A percentile compares a stretch with the other conserved stretches of the same genome.
phyloP scores from a whole-genome alignment of 2,329 filamentous ascomycete species.

The Orbilia javanica region DNA sequence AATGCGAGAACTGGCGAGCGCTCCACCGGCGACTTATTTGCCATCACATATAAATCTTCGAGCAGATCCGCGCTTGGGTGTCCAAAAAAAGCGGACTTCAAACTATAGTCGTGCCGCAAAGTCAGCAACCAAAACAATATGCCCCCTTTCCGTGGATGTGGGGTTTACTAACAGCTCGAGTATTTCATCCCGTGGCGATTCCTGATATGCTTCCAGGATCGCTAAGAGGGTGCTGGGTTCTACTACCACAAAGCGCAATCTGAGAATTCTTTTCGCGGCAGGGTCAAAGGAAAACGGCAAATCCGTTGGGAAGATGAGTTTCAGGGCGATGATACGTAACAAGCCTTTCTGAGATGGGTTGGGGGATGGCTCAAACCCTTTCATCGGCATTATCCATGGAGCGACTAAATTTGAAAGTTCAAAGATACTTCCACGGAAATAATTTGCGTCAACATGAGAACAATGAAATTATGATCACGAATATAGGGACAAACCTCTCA shows the following conservation, averaged over 20 bases:
- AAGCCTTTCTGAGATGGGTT: slow-evolving; percentile 1
- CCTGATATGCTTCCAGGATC: slow-evolving; percentile 30
- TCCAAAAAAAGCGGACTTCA: slow-evolving; percentile 16
- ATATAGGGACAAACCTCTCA: slow-evolving; percentile 6
- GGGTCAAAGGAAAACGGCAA: slow-evolving; percentile 36
- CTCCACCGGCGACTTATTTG: background rate
- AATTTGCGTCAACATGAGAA: background rate
- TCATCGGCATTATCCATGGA: background rate
- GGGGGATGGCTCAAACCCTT: background rate
- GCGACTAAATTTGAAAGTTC: background rate
- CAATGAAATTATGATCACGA: background rate
- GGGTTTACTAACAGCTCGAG: slow-evolving; percentile 17
- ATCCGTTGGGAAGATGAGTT: slow-evolving; percentile 29
- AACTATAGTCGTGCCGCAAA: background rate
- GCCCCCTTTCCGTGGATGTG: background rate
- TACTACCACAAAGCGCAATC: background rate
- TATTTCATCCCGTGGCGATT: slow-evolving; percentile 7
- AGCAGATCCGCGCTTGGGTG: slow-evolving; percentile 41
- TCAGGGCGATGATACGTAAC: slow-evolving; percentile 24
- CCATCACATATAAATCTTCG: slow-evolving; percentile 13
- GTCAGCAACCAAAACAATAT: background rate
- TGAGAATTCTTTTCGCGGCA: background rate
- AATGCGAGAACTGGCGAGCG: background rate
- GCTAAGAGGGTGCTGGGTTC: background rate
- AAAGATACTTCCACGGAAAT: background rate